phyloP scores from a whole-genome alignment of 441 rosid species.

The Populus trichocarpa region DNA sequence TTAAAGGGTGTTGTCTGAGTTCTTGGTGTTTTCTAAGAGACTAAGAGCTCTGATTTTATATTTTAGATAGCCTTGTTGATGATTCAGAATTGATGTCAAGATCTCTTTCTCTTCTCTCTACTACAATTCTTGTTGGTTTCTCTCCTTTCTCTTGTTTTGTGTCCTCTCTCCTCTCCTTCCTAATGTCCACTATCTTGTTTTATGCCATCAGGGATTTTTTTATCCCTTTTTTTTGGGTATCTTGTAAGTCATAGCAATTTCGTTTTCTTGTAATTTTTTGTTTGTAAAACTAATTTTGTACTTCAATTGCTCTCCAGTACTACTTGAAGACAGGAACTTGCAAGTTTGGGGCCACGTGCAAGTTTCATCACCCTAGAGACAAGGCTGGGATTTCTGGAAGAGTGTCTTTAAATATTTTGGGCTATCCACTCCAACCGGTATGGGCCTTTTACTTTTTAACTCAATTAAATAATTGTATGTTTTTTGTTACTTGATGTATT shows the following conservation, averaged over 20 bases:
- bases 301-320: slow-evolving; percentile 49
- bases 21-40: neutral
- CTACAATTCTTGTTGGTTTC: neutral
- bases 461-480: neutral
- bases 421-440: slow-evolving; percentile 96
- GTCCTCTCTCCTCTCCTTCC: neutral
- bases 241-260: neutral
- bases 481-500: neutral
- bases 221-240: neutral
- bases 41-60: neutral
- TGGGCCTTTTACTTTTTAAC: slow-evolving; percentile 20
- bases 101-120: neutral
- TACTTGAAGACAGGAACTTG: slow-evolving; percentile 98
- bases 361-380: slow-evolving; percentile 97
- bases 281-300: slow-evolving; percentile 19
- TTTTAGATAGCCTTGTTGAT: neutral
- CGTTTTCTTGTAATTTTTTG: neutral
- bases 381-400: slow-evolving; percentile 95
- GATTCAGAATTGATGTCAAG: neutral
- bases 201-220: no score
- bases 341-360: slow-evolving; percentile 99
- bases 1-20: neutral
- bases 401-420: slow-evolving; percentile 83
- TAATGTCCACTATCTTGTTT: neutral
- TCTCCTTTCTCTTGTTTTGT: neutral